Percentiles rank a stretch among this genome's conserved stretches.
These are phyloP conservation scores for Xylariaceae sp. DNA, from an alignment of 2,329 filamentous ascomycete species.

Conservation along the genomic window DNA sequence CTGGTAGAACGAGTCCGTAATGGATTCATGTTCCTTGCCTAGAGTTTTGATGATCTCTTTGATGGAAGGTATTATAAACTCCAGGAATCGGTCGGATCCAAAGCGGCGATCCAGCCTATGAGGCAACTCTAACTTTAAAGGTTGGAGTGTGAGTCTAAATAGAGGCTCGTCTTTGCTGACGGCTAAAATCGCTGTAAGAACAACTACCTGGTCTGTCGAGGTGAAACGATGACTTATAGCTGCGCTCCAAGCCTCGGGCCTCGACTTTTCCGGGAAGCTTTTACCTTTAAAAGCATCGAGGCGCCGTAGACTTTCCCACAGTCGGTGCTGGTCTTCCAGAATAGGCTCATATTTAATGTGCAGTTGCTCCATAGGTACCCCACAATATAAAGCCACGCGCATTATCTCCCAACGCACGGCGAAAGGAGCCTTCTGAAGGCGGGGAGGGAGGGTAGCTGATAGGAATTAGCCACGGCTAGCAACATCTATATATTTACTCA, in stretches of 20 bases:
- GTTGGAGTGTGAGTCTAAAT: constrained; percentile 45
- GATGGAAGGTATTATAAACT: constrained; percentile 46
- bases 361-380: constrained; percentile 37
- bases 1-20: constrained; percentile 25
- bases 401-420: constrained; percentile 51
- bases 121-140: constrained; percentile 45
- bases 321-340: constrained; percentile 42
- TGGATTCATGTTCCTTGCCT: constrained; percentile 25
- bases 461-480: constrained; percentile 6
- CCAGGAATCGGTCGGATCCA: constrained; percentile 55
- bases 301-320: constrained; percentile 41
- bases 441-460: constrained; percentile 35
- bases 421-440: constrained; percentile 44
- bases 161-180: constrained; percentile 39
- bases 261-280: constrained; percentile 45
- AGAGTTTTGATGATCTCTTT: constrained; percentile 33
- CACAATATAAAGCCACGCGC: constrained; percentile 45
- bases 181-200: constrained; percentile 42
- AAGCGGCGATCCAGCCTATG: constrained; percentile 53
- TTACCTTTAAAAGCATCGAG: constrained; percentile 43
- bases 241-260: constrained; percentile 43
- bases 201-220: constrained; percentile 37
- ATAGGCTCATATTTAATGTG: constrained; percentile 36
- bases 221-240: constrained; percentile 37
- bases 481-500: constrained; percentile 19